phyloP scores from a whole-genome alignment of 257 asterid species.

The Forsythia suspensa region DNA sequence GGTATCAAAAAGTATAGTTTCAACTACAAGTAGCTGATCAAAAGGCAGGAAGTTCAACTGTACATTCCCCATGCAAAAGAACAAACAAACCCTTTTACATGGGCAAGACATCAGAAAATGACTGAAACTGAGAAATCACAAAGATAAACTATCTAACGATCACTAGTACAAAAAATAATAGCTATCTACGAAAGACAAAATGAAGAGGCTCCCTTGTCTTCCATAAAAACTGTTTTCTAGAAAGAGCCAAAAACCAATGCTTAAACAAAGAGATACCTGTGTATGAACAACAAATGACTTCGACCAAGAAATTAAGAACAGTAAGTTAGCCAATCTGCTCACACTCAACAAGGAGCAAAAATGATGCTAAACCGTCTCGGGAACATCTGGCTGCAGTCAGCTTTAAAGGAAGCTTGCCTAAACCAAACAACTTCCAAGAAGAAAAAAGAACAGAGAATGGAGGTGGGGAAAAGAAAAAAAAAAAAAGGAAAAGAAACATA shows the following conservation, averaged over 20 bases:
- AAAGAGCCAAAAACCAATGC: conserved; percentile 19
- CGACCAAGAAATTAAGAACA: conserved; percentile 44
- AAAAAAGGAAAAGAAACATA: conserved; percentile 15
- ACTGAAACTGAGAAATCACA: background rate
- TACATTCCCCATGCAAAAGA: background rate
- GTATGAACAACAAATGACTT: conserved; percentile 40
- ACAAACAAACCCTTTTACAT: background rate
- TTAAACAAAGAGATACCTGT: conserved; percentile 56
- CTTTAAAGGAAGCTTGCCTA: conserved; percentile 64
- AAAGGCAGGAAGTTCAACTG: background rate
- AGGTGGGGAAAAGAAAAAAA: background rate
- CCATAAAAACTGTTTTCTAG: background rate
- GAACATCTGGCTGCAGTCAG: conserved; percentile 52
- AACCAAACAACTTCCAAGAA: conserved; percentile 46
- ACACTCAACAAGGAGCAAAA: conserved; percentile 28
- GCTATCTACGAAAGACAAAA: background rate
- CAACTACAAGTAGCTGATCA: background rate
- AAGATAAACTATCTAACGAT: background rate
- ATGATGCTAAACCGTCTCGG: conserved; percentile 47
- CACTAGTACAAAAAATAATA: background rate
- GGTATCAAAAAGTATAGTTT: background rate
- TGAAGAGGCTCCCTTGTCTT: conserved; percentile 7
- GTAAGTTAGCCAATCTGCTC: conserved; percentile 20
- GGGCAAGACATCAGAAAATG: background rate
- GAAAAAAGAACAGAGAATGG: conserved; percentile 16